Percentiles rank a stretch among this genome's conserved stretches.
phyloP scores from a whole-genome alignment of 225 moss, liverwort and hornwort species.

The Marchantia paleacea region DNA sequence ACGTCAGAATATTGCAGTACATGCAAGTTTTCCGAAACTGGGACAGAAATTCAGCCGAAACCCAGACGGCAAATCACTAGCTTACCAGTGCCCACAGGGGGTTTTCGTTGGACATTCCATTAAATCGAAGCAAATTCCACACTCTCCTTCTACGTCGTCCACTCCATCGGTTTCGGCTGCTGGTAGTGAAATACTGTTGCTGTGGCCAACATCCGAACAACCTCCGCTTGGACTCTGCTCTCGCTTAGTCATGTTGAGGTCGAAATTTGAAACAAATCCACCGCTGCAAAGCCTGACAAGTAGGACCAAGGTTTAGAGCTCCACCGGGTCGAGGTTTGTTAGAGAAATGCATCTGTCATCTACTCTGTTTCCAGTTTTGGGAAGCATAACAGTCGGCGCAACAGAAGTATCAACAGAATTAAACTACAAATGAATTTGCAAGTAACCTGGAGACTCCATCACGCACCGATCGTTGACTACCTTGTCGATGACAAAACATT shows the following conservation, averaged over 20 bases:
- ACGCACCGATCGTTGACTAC: not conserved
- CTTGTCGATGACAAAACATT: not conserved
- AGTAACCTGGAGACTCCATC: not conserved
- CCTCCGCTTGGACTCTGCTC: conserved; percentile 43
- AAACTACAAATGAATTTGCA: not conserved
- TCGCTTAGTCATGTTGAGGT: conserved; percentile 80
- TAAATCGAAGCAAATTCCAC: conserved; percentile 93
- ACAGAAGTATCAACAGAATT: not conserved
- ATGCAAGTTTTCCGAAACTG: not conserved
- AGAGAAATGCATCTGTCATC: not conserved
- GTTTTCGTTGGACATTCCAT: conserved; percentile 97
- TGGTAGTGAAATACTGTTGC: conserved; percentile 37
- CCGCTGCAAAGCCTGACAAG: conserved; percentile 90
- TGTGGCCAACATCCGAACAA: conserved; percentile 21
- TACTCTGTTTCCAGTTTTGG: not conserved
- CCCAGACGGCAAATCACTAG: not conserved
- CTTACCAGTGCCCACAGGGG: conserved; percentile 87
- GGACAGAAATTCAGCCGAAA: not conserved
- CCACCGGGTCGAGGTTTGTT: not conserved
- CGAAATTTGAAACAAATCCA: conserved; percentile 92
- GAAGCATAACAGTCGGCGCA: not conserved
- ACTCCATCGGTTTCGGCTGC: conserved; percentile 38
- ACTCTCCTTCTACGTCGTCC: conserved; percentile 87
- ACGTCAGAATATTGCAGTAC: not conserved
- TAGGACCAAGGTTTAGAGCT: not conserved